These are phyloP conservation scores for Camellia japonica DNA, from an alignment of 148 eudicot species.

Conservation along the genomic window DNA sequence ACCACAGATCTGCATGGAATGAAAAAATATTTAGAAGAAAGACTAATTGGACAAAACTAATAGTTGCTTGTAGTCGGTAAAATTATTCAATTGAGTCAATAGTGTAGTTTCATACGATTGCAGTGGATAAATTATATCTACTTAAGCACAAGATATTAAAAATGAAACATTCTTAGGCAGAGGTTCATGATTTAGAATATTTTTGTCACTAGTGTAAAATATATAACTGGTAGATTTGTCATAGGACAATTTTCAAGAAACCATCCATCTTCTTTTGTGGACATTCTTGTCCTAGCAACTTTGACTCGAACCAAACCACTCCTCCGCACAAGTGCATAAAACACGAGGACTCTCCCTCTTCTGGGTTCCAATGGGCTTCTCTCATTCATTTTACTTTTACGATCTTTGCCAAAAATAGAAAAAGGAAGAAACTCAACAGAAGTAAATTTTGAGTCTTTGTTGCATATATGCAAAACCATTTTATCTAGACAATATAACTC, in stretches of 20 bases:
- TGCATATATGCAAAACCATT: not conserved
- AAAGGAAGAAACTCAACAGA: not conserved
- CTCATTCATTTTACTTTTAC: not conserved
- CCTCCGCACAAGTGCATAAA: not conserved
- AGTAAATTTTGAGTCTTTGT: not conserved
- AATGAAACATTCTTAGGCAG: not conserved
- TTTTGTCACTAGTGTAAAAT: not conserved
- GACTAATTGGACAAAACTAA: not conserved
- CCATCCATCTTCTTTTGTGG: not conserved
- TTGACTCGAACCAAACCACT: not conserved
- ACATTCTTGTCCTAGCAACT: not conserved
- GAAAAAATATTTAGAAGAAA: not conserved
- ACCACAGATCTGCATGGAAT: conserved; percentile 60
- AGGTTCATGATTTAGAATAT: not conserved
- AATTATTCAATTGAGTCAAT: not conserved
- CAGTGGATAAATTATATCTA: not conserved
- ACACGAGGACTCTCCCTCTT: not conserved
- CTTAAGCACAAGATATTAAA: not conserved
- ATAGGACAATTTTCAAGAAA: not conserved
- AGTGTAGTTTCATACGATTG: not conserved
- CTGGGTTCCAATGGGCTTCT: not conserved
- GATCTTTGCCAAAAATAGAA: not conserved
- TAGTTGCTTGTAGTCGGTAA: no score
- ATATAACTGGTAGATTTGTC: not conserved
- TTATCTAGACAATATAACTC: not conserved